phyloP scores from a whole-genome alignment of 306 rosid genomes.

The Cucumis hystrix region DNA sequence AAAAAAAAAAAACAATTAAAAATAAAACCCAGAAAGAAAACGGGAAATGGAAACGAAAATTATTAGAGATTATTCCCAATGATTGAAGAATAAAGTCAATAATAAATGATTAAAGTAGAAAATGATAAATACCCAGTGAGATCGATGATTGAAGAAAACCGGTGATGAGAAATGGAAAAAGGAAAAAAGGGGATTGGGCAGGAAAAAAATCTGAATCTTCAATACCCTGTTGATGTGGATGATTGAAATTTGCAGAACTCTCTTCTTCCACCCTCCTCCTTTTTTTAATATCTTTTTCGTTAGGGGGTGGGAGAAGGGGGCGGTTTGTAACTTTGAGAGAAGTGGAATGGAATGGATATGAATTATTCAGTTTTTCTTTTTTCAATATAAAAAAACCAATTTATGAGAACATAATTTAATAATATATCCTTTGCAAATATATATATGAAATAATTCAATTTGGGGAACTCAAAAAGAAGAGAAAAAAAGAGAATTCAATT shows the following conservation, averaged over 20 bases:
- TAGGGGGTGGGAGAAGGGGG: not conserved
- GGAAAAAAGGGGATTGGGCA: not conserved
- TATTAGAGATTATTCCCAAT: not conserved
- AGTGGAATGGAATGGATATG: not conserved
- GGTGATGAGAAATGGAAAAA: not conserved
- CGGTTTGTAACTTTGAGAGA: not conserved
- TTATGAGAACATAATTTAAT: too few relatives aligned
- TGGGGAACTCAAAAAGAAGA: not conserved
- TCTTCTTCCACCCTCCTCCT: not conserved
- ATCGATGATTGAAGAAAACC: not conserved
- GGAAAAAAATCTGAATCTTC: not conserved
- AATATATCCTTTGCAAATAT: not conserved
- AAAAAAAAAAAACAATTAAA: not conserved
- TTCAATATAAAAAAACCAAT: too few relatives aligned
- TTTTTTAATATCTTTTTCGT: not conserved
- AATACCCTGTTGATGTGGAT: not conserved
- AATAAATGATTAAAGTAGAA: not conserved
- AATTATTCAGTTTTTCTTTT: not conserved
- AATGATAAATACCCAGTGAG: not conserved
- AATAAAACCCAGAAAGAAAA: not conserved
- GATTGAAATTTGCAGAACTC: slow-evolving; percentile 1
- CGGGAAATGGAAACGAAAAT: not conserved
- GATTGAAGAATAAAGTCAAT: not conserved
- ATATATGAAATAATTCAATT: not conserved
- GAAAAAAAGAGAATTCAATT: not conserved